These are phyloP conservation scores for Daldinia caldariorum DNA, from an alignment of 495 filamentous ascomycete species.

Conservation along the genomic window DNA sequence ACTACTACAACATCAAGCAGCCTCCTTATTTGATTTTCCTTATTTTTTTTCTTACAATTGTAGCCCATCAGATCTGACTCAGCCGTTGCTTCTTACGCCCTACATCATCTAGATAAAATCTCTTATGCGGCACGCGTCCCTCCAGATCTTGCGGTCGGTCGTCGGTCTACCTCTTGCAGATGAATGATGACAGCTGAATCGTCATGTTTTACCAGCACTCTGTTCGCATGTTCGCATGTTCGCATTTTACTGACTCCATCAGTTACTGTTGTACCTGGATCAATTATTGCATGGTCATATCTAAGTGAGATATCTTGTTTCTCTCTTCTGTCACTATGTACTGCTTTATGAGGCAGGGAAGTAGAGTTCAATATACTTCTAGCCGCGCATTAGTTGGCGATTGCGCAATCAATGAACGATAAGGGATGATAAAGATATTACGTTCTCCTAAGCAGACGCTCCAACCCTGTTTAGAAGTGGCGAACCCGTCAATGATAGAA, in stretches of 20 bases:
- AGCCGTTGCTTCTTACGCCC: neutral
- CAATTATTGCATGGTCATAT: neutral
- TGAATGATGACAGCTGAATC: neutral
- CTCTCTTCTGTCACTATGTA: neutral
- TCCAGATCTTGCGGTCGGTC: conserved; percentile 11
- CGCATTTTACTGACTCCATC: neutral
- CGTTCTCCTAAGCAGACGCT: neutral
- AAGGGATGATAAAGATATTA: neutral
- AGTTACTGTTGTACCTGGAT: neutral
- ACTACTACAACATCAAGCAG: neutral
- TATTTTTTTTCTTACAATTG: neutral
- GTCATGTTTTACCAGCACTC: neutral
- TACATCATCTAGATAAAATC: conserved; percentile 10
- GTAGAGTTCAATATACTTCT: neutral
- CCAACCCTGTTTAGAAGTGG: neutral
- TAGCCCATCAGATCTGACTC: conserved; percentile 23
- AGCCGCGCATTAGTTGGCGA: neutral
- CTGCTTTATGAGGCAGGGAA: neutral
- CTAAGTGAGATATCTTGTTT: neutral
- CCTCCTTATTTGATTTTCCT: neutral
- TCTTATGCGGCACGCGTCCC: conserved; percentile 11
- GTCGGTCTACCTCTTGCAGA: conserved; percentile 7
- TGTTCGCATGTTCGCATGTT: neutral
- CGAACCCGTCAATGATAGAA: neutral
- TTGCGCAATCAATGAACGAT: neutral